Evolutionary conservation across 179 eudicot genomes (phyloP), one percentile per base, ranked within the genome.

Genomic region (Silene coronaria): DNA sequence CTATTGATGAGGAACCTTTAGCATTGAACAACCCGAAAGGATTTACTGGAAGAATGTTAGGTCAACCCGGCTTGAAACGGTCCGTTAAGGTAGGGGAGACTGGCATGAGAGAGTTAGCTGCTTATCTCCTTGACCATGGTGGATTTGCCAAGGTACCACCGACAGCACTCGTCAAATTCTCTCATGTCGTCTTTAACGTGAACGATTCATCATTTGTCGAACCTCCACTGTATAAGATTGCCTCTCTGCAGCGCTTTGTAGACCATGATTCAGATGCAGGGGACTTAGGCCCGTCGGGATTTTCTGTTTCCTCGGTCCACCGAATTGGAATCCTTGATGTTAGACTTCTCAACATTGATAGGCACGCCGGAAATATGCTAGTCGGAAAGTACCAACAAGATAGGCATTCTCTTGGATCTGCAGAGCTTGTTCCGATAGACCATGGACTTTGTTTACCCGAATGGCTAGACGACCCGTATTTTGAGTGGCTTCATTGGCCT

Each of bases 401-500:
- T 24, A 78, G 76, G 17, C 80, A 77, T 61, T 80, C 83, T 34
- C 87, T 75, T 62, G 88, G 87, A 65, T 80, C 78, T 17, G 82
- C 88, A 0, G 91, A 95, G 75, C 93, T 95, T 16, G 84, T 92
- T 76, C 99, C 97, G 1, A 95, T 95, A 34, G 99, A 95, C 80
- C 99, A 95, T 21, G 99, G 96, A 14, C 89, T 95, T 65, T 92
- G 99, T 84, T 82, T 95, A 68, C 99, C 99, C 0, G 97, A 92
- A 64, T 85, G 89, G 82, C 86, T 95, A 6, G 99, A 95, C n/a
- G 96, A 92, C 77, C 97, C 99, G 2, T 95, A 95, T 80, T 95
- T 95, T 27, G 99, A 95, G 81, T 95, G 99, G 99, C 81, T 95
- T 70, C 99, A 95, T 57, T 95, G 99, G 99, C 99, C 99, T 68